These are phyloP conservation scores for Bothriochloa decipiens DNA, from an alignment of 176 grass and related monocot genomes.

Conservation along the genomic window DNA sequence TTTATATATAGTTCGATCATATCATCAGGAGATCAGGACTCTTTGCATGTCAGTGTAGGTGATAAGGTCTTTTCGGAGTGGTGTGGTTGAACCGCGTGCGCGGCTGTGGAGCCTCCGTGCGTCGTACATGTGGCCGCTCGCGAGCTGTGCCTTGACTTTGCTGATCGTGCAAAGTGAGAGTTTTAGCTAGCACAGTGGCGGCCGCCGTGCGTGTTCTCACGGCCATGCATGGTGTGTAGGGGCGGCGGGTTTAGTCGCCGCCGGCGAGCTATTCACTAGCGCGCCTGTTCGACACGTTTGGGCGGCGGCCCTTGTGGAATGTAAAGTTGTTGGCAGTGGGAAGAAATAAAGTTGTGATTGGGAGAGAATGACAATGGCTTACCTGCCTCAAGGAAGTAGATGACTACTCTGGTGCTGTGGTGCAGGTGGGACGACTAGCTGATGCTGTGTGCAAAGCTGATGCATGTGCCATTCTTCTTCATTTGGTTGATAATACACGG, in stretches of 20 bases:
- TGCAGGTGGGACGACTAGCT: not conserved
- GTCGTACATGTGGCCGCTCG: not conserved
- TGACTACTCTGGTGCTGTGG: not conserved
- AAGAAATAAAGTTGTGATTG: not conserved
- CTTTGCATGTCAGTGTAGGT: too few species aligned
- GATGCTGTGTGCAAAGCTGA: not conserved
- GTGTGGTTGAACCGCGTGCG: slow-evolving; percentile 27
- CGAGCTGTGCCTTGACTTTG: slow-evolving; percentile 14
- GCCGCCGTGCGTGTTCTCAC: not conserved
- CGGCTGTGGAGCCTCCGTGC: not conserved
- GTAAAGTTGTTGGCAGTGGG: not conserved
- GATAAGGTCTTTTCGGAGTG: not conserved
- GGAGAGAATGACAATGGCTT: not conserved
- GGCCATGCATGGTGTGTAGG: not conserved
- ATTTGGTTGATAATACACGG: not conserved
- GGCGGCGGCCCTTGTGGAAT: not conserved
- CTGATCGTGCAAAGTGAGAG: not conserved
- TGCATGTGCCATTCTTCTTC: not conserved
- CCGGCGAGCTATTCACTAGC: not conserved
- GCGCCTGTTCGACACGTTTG: slow-evolving; percentile 36
- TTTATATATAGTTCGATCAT: slow-evolving; percentile 41
- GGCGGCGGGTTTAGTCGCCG: slow-evolving; percentile 2
- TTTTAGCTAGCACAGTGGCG: not conserved
- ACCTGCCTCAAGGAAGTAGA: not conserved
- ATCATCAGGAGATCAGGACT: not conserved